Evolutionary conservation across 371 early-diverging fungal species (phyloP).

Genomic region (Mortierella sp.): DNA sequence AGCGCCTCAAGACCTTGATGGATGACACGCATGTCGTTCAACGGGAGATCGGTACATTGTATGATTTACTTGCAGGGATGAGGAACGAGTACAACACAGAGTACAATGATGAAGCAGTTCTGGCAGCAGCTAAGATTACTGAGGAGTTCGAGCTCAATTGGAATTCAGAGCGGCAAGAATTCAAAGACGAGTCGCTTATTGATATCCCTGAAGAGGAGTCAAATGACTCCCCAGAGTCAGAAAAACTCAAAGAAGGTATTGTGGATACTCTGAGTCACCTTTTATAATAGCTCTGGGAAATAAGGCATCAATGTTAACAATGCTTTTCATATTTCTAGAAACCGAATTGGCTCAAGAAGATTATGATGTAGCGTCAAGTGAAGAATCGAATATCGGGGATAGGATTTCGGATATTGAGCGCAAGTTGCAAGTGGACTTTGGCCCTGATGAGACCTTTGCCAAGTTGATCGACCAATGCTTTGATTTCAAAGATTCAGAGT

Average conservation of each 20-base stretch:
- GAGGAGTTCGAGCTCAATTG: constrained; percentile 32
- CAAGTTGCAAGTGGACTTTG: constrained; percentile 71
- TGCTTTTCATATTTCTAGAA: too few relatives aligned
- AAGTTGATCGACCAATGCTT: constrained; percentile 77
- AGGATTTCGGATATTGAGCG: constrained; percentile 59
- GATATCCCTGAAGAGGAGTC: constrained; percentile 33
- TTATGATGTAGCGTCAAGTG: constrained; percentile 58
- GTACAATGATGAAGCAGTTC: constrained; percentile 48
- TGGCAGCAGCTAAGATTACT: constrained; percentile 34
- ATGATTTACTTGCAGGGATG: constrained; percentile 33
- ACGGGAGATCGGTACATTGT: constrained; percentile 33
- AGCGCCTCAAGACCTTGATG: constrained; percentile 5
- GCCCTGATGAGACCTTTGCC: constrained; percentile 70
- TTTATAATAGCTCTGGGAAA: too few relatives aligned
- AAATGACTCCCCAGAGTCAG: constrained; percentile 26
- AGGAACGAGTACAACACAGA: constrained; percentile 43
- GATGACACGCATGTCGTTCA: constrained; percentile 25
- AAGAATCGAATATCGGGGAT: constrained; percentile 49
- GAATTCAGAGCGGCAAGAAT: constrained; percentile 25
- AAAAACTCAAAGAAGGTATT: constrained; percentile 31
- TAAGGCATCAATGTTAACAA: too few relatives aligned
- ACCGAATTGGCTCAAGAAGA: constrained; percentile 56
- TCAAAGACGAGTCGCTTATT: constrained; percentile 19
- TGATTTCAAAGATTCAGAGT: constrained; percentile 79
- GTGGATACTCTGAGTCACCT: background rate